A percentile compares a stretch with the other conserved stretches of the same genome.
phyloP scores from a whole-genome alignment of 257 asterid genomes.

The Cynanchum wilfordii region DNA sequence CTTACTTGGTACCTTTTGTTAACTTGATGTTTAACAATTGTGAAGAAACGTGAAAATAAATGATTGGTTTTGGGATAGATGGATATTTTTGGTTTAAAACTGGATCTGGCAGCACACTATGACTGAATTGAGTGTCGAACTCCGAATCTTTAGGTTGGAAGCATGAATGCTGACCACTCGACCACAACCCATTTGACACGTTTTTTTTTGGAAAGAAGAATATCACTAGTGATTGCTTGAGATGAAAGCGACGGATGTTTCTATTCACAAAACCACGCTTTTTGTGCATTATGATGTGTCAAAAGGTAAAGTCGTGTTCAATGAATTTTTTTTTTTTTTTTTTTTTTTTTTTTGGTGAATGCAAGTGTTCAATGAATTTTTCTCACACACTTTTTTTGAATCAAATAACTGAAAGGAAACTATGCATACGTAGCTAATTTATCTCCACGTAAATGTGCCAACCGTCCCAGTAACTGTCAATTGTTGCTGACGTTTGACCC shows the following conservation, averaged over 20 bases:
- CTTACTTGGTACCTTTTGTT: no score
- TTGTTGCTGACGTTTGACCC: background rate
- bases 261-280: background rate
- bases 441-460: slow-evolving; percentile 7
- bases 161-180: no score
- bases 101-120: no score
- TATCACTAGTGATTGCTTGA: background rate
- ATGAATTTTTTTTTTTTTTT: slow-evolving; percentile 3
- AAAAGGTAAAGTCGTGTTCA: background rate
- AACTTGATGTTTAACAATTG: no score
- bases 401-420: no score
- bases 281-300: background rate
- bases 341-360: no score
- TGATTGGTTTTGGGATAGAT: background rate
- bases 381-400: background rate
- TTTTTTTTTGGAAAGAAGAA: no score
- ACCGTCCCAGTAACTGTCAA: background rate
- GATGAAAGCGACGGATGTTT: background rate
- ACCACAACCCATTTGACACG: no score
- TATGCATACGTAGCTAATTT: background rate
- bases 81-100: no score
- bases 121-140: no score
- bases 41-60: background rate
- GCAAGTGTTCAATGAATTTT: background rate
- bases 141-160: no score